Conservation (phyloP, 1,284 basidiomycete species). For the Ceratobasidium sp. region DNA sequence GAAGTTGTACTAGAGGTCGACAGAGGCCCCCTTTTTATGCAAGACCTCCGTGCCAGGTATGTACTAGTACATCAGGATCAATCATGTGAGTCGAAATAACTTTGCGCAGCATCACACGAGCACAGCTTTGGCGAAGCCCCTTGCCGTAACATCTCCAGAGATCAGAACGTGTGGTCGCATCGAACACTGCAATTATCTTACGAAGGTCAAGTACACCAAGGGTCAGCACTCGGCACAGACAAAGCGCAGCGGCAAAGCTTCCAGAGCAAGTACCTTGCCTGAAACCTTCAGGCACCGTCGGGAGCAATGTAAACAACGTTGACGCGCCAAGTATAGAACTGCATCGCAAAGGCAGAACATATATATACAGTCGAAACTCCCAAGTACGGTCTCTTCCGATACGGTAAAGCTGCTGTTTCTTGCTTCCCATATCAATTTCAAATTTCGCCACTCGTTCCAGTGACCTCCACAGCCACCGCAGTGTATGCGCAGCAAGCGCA, state of each 20-base stretch:
- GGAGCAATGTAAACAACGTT: not conserved
- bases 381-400: not conserved
- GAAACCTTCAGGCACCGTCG: not conserved
- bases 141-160: not conserved
- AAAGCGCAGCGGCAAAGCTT: not conserved
- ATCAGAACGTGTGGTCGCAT: not conserved
- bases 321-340: not conserved
- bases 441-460: not conserved
- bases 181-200: not conserved
- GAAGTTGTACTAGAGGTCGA: not conserved
- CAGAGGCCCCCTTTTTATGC: not conserved
- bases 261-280: not conserved
- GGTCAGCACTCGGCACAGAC: not conserved
- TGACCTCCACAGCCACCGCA: not conserved
- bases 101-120: not conserved
- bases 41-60: too few relatives aligned
- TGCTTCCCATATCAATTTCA: not conserved
- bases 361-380: not conserved
- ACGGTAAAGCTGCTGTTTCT: not conserved
- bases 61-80: not conserved
- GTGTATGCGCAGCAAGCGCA: conserved; percentile 2
- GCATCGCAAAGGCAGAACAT: too few relatives aligned
- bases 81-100: not conserved
- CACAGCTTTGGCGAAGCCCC: not conserved
- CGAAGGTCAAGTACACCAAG: not conserved